Evolutionary conservation across 139 green algal species (phyloP).

Genomic region (Tetraselmis striata): DNA sequence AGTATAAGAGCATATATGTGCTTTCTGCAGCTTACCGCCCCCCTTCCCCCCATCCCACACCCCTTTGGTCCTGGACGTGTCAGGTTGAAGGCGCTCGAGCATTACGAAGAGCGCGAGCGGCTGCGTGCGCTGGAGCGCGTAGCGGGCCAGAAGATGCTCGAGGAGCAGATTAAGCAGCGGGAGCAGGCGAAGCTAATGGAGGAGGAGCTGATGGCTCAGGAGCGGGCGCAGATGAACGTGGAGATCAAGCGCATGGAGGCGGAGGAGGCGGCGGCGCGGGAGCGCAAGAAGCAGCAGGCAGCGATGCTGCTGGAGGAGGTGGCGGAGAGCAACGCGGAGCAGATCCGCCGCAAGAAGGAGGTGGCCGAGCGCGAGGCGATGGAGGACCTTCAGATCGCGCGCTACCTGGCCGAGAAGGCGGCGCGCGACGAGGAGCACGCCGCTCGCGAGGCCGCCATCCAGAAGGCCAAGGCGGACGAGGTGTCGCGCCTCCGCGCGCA

Average conservation of each 20-base stretch:
- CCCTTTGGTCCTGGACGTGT: background rate
- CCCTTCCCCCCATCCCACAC: too few relatives aligned
- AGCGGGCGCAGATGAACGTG: slow-evolving; percentile 45
- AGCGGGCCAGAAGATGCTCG: slow-evolving; percentile 56
- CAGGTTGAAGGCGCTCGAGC: slow-evolving; percentile 34
- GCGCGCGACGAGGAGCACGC: slow-evolving; percentile 44
- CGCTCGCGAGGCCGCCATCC: slow-evolving; percentile 42
- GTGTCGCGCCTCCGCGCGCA: slow-evolving; percentile 68
- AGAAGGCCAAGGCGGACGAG: slow-evolving; percentile 76
- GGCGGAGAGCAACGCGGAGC: slow-evolving; percentile 53
- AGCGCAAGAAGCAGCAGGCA: slow-evolving; percentile 4
- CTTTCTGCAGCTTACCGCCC: too few relatives aligned
- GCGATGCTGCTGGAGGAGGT: slow-evolving; percentile 57
- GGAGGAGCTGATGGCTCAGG: slow-evolving; percentile 57
- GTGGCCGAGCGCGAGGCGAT: slow-evolving; percentile 57
- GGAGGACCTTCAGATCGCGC: slow-evolving; percentile 69
- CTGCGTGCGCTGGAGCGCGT: slow-evolving; percentile 50
- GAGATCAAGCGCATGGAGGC: slow-evolving; percentile 63
- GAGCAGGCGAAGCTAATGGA: slow-evolving; percentile 42
- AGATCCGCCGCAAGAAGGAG: slow-evolving; percentile 67
- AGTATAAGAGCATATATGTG: too few relatives aligned
- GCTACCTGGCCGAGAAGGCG: slow-evolving; percentile 70
- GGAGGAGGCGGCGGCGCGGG: slow-evolving; percentile 37
- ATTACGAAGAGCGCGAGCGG: slow-evolving; percentile 60
- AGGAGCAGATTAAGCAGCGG: slow-evolving; percentile 66